A percentile compares a stretch with the other conserved stretches of the same genome.
Conservation (phyloP, 1,139 yeast genomes). For the Kodamaea anthophila region DNA sequence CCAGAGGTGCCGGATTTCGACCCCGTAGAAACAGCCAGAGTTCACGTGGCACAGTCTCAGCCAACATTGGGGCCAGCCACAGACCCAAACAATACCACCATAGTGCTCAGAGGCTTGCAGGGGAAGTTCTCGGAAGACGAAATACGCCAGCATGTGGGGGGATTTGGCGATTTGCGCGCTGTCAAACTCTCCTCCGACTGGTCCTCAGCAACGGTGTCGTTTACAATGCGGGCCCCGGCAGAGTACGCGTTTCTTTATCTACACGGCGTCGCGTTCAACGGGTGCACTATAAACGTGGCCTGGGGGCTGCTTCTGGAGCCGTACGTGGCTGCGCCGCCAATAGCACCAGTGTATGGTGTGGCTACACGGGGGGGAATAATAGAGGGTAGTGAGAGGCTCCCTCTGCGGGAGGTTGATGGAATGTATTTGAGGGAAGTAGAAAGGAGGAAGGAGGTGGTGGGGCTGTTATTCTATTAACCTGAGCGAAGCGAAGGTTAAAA, state of each 20-base stretch:
- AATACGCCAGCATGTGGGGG: slow-evolving; percentile 21
- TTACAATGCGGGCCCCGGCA: slow-evolving; percentile 28
- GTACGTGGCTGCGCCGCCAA: slow-evolving; percentile 12
- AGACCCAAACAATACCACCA: slow-evolving; percentile 32
- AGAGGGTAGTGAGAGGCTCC: slow-evolving; percentile 16
- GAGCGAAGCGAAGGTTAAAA: no score
- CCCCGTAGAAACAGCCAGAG: slow-evolving; percentile 9
- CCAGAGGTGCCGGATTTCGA: slow-evolving; percentile 1
- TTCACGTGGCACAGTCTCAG: slow-evolving; percentile 25
- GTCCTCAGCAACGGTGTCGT: slow-evolving; percentile 23
- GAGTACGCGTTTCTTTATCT: slow-evolving; percentile 30
- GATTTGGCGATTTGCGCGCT: slow-evolving; percentile 32
- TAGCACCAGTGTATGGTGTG: slow-evolving; percentile 21
- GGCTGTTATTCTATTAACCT: no score
- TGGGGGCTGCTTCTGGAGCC: slow-evolving; percentile 34
- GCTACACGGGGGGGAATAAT: no score
- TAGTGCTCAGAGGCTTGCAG: slow-evolving; percentile 26
- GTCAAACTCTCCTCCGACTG: slow-evolving; percentile 18
- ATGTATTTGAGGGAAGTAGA: slow-evolving; percentile 14
- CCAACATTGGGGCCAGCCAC: slow-evolving; percentile 28
- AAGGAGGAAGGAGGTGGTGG: no score
- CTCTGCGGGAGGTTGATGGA: slow-evolving; percentile 14
- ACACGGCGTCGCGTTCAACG: slow-evolving; percentile 28
- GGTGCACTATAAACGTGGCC: slow-evolving; percentile 22
- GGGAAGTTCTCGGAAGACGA: slow-evolving; percentile 27